These are phyloP conservation scores for Fusarium liriodendri DNA, from an alignment of 2,329 filamentous ascomycete species.

Conservation along the genomic window DNA sequence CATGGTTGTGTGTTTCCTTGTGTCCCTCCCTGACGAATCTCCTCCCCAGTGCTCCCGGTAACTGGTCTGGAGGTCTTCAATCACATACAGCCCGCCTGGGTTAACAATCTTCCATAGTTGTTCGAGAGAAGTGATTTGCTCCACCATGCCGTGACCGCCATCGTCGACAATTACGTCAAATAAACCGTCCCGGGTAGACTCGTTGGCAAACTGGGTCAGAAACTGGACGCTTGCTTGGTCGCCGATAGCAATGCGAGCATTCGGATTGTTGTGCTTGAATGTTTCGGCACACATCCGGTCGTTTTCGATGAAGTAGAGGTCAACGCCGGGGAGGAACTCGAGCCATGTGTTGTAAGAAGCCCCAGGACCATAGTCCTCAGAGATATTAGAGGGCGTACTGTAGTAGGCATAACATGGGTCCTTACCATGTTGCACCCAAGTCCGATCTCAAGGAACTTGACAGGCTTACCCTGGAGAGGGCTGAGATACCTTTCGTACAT, in stretches of 20 bases:
- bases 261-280: conserved; percentile 48
- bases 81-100: conserved; percentile 50
- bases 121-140: conserved; percentile 51
- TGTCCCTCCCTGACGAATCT: conserved; percentile 34
- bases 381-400: not conserved
- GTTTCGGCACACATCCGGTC: conserved; percentile 50
- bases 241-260: conserved; percentile 53
- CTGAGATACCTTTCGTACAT: conserved; percentile 55
- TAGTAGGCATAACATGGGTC: not conserved
- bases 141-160: conserved; percentile 52
- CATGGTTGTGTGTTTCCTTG: conserved; percentile 41
- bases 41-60: conserved; percentile 41
- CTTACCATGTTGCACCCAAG: conserved; percentile 53
- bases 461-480: conserved; percentile 42
- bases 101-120: conserved; percentile 51
- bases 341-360: conserved; percentile 55
- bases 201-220: conserved; percentile 48
- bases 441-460: conserved; percentile 56
- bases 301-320: conserved; percentile 56
- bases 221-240: conserved; percentile 53
- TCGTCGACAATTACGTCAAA: conserved; percentile 57
- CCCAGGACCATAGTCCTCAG: conserved; percentile 49
- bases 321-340: conserved; percentile 52
- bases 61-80: conserved; percentile 50
- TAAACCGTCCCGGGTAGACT: conserved; percentile 43